Percentiles rank a stretch among this genome's conserved stretches.
These are phyloP conservation scores for Aspergillus indologenus DNA, from an alignment of 495 filamentous ascomycete genomes.

Conservation along the genomic window DNA sequence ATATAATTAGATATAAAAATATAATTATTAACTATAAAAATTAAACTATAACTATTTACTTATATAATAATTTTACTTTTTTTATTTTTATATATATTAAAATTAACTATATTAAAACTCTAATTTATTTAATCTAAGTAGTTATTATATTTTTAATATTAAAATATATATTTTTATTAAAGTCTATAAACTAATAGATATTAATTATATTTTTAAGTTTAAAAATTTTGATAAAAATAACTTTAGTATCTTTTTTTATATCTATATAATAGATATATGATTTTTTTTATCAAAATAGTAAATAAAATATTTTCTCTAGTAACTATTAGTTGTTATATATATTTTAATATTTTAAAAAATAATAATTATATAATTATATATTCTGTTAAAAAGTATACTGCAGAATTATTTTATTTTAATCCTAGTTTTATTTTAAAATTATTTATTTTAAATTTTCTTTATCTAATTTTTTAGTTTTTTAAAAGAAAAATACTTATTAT, in stretches of 20 bases:
- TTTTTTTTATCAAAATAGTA: neutral
- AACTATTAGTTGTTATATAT: neutral
- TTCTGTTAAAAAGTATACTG: neutral
- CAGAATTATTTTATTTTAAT: neutral
- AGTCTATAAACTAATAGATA: neutral
- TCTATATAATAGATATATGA: neutral
- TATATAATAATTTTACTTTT: neutral
- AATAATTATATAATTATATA: neutral
- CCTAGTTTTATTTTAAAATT: too few relatives aligned
- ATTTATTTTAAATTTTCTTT: too few relatives aligned
- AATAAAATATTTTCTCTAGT: neutral
- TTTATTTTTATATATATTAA: neutral
- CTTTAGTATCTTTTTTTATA: neutral
- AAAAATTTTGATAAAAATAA: too few relatives aligned
- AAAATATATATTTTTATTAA: neutral
- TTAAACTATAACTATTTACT: neutral
- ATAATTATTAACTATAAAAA: neutral
- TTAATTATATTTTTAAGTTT: constrained; percentile 5
- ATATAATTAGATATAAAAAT: neutral
- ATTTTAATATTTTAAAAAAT: neutral
- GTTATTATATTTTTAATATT: neutral
- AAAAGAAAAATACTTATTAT: too few relatives aligned
- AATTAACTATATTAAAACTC: neutral
- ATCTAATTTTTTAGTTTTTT: too few relatives aligned
- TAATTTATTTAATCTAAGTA: neutral